A percentile compares a stretch with the other conserved stretches of the same genome.
Conservation (phyloP, 2,329 filamentous ascomycete genomes). For the Sordariomycetes sp. region DNA sequence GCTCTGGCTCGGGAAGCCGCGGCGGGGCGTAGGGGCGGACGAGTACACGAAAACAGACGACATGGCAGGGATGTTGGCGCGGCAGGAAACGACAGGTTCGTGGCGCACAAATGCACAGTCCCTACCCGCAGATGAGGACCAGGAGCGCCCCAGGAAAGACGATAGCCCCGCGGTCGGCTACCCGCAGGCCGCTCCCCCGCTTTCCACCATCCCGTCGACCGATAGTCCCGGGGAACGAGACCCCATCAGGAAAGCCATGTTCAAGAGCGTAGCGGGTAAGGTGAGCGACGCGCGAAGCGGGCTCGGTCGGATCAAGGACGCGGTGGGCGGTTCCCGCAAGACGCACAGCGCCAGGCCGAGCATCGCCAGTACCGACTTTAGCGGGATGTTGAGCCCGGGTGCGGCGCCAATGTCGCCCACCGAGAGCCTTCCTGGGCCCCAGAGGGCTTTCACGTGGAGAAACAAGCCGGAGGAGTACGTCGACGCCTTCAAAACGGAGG, state of each 20-base stretch:
- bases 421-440: not conserved
- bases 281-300: constrained; percentile 75
- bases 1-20: constrained; percentile 87
- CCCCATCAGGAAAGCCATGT: constrained; percentile 52
- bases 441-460: constrained; percentile 50
- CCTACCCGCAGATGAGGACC: constrained; percentile 16
- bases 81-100: constrained; percentile 33
- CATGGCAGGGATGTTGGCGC: constrained; percentile 36
- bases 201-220: constrained; percentile 31
- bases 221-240: constrained; percentile 44
- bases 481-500: constrained; percentile 12
- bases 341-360: constrained; percentile 45
- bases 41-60: constrained; percentile 37
- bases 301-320: constrained; percentile 76
- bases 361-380: constrained; percentile 35
- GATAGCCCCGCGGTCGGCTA: constrained; percentile 29
- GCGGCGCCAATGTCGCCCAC: constrained; percentile 19
- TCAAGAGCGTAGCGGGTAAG: constrained; percentile 70
- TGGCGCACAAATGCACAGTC: constrained; percentile 19
- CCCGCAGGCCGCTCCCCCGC: constrained; percentile 18
- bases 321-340: constrained; percentile 53
- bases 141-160: constrained; percentile 25
- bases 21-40: constrained; percentile 42
- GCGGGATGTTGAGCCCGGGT: not conserved
- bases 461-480: constrained; percentile 51